Percentiles rank a stretch among this genome's conserved stretches.
Conservation (phyloP, 495 filamentous ascomycete genomes). For the Lentithecium fluviatile region DNA sequence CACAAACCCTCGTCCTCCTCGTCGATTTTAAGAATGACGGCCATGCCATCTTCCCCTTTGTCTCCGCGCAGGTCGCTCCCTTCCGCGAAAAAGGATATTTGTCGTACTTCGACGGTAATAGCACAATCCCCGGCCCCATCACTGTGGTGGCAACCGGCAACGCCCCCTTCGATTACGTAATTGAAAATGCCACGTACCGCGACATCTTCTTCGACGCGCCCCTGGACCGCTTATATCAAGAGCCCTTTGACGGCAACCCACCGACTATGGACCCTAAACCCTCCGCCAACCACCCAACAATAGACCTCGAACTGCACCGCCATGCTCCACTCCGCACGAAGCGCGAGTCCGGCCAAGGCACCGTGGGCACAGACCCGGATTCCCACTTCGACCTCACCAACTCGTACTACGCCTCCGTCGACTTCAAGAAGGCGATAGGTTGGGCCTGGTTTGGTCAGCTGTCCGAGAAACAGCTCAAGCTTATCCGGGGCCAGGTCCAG, state of each 20-base stretch:
- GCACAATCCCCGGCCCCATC: conserved; percentile 22
- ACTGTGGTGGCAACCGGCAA: conserved; percentile 37
- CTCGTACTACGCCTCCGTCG: conserved; percentile 46
- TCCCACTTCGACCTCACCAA: conserved; percentile 38
- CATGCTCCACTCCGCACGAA: conserved; percentile 30
- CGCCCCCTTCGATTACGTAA: conserved; percentile 32
- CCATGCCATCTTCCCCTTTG: conserved; percentile 32
- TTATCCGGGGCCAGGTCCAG: conserved; percentile 30
- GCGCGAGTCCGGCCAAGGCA: conserved; percentile 34
- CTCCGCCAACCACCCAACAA: background rate
- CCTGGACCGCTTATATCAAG: conserved; percentile 20
- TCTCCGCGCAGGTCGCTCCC: conserved; percentile 34
- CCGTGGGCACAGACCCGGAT: conserved; percentile 28
- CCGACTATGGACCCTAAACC: conserved; percentile 3
- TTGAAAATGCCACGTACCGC: conserved; percentile 30
- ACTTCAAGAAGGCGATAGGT: conserved; percentile 44
- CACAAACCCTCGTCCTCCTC: conserved; percentile 40
- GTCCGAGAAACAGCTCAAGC: conserved; percentile 17
- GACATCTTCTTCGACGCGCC: conserved; percentile 41
- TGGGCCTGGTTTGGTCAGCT: conserved; percentile 40
- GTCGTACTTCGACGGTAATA: conserved; percentile 29
- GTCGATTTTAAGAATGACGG: conserved; percentile 45
- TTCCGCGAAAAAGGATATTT: conserved; percentile 40
- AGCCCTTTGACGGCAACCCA: conserved; percentile 4
- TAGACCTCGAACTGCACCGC: conserved; percentile 19